A percentile compares a stretch with the other conserved stretches of the same genome.
phyloP scores from a whole-genome alignment of 2,329 filamentous ascomycete genomes.

The Lachnellula occidentalis region DNA sequence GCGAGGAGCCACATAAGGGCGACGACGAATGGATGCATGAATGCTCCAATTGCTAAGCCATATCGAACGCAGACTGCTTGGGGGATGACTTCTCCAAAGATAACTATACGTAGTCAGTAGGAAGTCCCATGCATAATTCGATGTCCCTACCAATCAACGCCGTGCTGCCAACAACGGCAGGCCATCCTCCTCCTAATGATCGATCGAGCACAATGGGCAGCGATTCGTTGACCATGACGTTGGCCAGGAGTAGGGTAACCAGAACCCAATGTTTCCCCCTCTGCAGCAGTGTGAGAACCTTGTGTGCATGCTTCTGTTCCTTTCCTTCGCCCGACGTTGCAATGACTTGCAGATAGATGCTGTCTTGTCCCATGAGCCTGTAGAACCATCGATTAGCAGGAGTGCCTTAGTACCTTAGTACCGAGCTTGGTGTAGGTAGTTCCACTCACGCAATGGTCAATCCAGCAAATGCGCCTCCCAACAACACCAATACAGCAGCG shows the following conservation, averaged over 20 bases:
- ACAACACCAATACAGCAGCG: constrained; percentile 74
- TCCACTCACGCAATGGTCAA: constrained; percentile 73
- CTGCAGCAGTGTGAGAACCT: constrained; percentile 73
- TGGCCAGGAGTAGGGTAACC: constrained; percentile 87
- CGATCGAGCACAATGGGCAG: constrained; percentile 91
- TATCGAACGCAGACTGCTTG: constrained; percentile 96
- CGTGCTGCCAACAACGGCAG: constrained; percentile 88
- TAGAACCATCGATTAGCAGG: constrained; percentile 7
- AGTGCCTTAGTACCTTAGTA: too few relatives aligned
- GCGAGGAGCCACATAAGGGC: constrained; percentile 87
- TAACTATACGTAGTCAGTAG: constrained; percentile 55
- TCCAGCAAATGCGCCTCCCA: constrained; percentile 90
- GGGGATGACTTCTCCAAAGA: constrained; percentile 94
- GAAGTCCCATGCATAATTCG: background rate
- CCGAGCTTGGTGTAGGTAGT: background rate
- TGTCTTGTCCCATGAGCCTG: constrained; percentile 60
- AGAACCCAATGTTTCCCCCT: constrained; percentile 97
- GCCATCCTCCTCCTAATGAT: constrained; percentile 89
- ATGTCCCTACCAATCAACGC: constrained; percentile 73
- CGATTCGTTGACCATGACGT: constrained; percentile 97
- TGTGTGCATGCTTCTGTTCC: constrained; percentile 81
- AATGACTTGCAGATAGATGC: constrained; percentile 95
- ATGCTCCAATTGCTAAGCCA: constrained; percentile 89
- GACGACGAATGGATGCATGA: constrained; percentile 84
- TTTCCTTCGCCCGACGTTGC: constrained; percentile 75